Base-by-base conservation (phyloP, 768 basidiomycete genomes). In the Antrodiella citrinella region DNA sequence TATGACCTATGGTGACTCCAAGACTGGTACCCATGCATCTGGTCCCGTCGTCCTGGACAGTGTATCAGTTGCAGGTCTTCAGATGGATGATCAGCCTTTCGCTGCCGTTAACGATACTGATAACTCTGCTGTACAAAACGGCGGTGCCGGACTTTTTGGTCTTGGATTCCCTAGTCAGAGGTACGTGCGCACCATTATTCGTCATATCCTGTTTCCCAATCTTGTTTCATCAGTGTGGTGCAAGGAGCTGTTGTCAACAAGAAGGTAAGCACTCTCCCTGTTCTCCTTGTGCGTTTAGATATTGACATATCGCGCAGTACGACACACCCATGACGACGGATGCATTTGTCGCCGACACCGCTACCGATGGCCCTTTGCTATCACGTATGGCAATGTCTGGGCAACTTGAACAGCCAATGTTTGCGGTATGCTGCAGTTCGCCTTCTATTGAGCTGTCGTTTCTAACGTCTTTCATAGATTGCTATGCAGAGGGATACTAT, bases 91-190 rank as follows among this genome's bases (percentile, higher is more conserved):
- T 40, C 84, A 88, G 55, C 76, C 72, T 45, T 78, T 89, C 52
- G 83, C 78, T 5, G 78, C 83, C 4, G 78, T 88, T 38, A 80
- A 84, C 60, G 64, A 75, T 44, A 91, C 87, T 4, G 80, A 87
- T 54, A 83, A 83, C n/a, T 79, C 71, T n/a, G 72, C 87, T 13
- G 57, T 73, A 44, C 68, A 74, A 40, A 76, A 74, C 2, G 77
- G 77, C 1, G 70, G 77, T 18, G 74, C 76, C n/a, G 87, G 86
- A 2, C 85, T 89, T 43, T 74, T 89, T 51, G 88, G 87, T 0
- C 70, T 88, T 10, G 86, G 88, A 0, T 89, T 89, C 54, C 84
- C 86, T 1, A 59, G 75, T n/a, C 83, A 84, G 53, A 87, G 85
- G 85, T 84, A 41, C 12, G 51, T 35, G 20, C 3, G 13, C 2